phyloP scores from a whole-genome alignment of 495 filamentous ascomycete genomes.

The Penicillium bovifimosum region DNA sequence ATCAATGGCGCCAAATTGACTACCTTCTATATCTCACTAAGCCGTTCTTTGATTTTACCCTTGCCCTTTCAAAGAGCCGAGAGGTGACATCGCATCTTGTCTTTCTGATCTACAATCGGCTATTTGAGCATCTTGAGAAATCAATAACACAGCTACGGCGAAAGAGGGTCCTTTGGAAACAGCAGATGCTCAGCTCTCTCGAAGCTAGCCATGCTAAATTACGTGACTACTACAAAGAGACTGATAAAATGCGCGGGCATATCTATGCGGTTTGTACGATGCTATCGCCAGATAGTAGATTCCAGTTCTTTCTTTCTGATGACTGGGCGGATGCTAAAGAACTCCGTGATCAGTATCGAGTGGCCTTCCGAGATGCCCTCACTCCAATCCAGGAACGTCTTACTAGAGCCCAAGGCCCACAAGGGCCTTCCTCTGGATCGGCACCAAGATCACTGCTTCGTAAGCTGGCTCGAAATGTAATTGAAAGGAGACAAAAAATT shows the following conservation, averaged over 20 bases:
- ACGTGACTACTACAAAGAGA: constrained; percentile 2
- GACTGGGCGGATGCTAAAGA: not conserved
- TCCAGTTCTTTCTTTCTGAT: not conserved
- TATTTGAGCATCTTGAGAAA: not conserved
- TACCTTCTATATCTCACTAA: not conserved
- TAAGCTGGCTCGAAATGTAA: too few species aligned
- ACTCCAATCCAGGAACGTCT: too few species aligned
- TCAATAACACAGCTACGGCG: not conserved
- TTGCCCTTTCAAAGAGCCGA: constrained; percentile 10
- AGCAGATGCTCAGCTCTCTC: constrained; percentile 3
- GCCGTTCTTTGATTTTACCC: constrained; percentile 6
- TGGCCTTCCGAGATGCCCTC: not conserved
- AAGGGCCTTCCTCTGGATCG: too few species aligned
- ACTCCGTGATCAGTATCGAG: not conserved
- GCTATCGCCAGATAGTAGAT: not conserved
- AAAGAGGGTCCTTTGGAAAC: not conserved
- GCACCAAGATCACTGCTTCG: too few species aligned
- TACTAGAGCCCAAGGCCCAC: too few species aligned
- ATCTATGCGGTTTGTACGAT: not conserved
- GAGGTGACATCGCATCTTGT: constrained; percentile 1
- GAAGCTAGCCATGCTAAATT: constrained; percentile 1
- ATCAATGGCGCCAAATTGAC: not conserved
- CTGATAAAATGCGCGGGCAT: not conserved
- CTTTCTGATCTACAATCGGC: constrained; percentile 11
- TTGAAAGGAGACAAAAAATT: too few species aligned